These are phyloP conservation scores for Mycena vulgaris DNA, from an alignment of 768 basidiomycete species.

Conservation along the genomic window DNA sequence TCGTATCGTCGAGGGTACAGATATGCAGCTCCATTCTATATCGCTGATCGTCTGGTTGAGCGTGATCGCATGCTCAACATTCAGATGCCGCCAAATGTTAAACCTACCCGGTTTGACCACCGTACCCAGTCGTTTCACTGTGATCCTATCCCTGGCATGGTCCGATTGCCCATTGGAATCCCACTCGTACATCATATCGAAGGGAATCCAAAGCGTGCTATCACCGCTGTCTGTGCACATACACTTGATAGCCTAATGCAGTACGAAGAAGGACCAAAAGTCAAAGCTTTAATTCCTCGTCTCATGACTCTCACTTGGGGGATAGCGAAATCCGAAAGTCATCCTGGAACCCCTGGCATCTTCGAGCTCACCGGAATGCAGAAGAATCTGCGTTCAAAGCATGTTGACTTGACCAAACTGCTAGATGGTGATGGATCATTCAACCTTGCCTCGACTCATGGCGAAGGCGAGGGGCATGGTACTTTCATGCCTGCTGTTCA, in stretches of 20 bases:
- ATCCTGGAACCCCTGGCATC: constrained; percentile 2
- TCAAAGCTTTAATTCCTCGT: background rate
- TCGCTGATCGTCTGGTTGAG: background rate
- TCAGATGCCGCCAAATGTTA: constrained; percentile 5
- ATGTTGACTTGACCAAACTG: background rate
- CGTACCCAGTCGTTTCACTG: background rate
- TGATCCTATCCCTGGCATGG: constrained; percentile 33
- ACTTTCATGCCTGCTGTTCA: constrained; percentile 31
- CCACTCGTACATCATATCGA: constrained; percentile 26
- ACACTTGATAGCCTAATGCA: background rate
- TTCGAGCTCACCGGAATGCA: constrained; percentile 13
- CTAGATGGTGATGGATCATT: constrained; percentile 24
- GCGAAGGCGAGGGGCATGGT: constrained; percentile 33
- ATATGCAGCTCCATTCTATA: constrained; percentile 7
- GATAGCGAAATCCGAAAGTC: background rate
- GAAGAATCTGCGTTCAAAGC: constrained; percentile 10
- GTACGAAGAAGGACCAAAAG: constrained; percentile 5
- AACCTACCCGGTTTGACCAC: background rate
- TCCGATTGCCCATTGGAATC: constrained; percentile 14
- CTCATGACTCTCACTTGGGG: constrained; percentile 20
- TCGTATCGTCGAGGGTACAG: constrained; percentile 12
- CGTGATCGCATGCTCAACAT: constrained; percentile 9
- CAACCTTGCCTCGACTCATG: constrained; percentile 28
- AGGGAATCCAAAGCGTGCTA: constrained; percentile 6
- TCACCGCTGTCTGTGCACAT: constrained; percentile 29